A percentile compares a stretch with the other conserved stretches of the same genome.
Evolutionary conservation across 1,139 yeast species (phyloP).

Genomic region (Arxiozyma telluris): DNA sequence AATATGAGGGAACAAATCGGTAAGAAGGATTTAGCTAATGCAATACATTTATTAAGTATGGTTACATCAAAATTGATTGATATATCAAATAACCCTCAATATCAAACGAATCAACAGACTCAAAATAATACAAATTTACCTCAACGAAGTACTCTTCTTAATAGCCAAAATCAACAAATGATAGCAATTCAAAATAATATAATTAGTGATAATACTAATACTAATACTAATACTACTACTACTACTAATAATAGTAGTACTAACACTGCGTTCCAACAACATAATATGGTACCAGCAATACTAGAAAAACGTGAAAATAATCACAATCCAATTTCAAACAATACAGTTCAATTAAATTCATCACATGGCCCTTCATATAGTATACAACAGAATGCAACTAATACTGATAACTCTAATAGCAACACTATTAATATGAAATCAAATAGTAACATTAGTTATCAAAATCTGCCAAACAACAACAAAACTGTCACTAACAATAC

Average conservation of each 20-base stretch:
- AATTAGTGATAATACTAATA: too few relatives aligned
- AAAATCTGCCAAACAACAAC: not conserved
- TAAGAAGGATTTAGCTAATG: not conserved
- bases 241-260: too few relatives aligned
- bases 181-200: too few relatives aligned
- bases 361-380: not conserved
- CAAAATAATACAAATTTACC: not conserved
- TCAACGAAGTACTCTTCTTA: not conserved
- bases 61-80: not conserved
- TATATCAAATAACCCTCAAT: not conserved
- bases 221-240: too few relatives aligned
- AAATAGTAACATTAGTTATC: not conserved
- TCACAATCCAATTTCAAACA: not conserved
- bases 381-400: not conserved
- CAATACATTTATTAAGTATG: constrained; percentile 1
- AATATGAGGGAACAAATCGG: not conserved
- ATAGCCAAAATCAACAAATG: not conserved
- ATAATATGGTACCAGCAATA: not conserved
- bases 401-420: not conserved
- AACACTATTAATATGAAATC: not conserved
- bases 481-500: not conserved
- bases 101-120: not conserved
- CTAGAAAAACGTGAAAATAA: not conserved
- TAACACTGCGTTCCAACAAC: not conserved
- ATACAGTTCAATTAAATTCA: not conserved